Base-by-base conservation (phyloP, 352 stramenopile species). In the Phytophthora tentaculata region DNA sequence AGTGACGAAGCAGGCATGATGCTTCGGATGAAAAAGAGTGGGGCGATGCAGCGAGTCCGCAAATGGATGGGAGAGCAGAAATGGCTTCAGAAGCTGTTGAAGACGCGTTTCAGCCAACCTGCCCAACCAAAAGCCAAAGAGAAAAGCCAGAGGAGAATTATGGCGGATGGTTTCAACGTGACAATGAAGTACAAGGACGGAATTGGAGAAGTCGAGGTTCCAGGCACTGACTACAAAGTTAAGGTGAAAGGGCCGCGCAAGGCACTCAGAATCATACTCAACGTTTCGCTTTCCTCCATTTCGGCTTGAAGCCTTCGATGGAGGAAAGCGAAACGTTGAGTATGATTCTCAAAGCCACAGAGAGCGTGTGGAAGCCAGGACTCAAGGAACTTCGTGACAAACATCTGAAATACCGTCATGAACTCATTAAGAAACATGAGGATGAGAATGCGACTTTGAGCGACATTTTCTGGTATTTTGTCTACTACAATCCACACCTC, bases 391-490 rank as follows among this genome's bases (percentile, higher is more conserved):
- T 52, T 52, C 45, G 23, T 19, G 20, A 28, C 12, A 28, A 52
- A 12, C 16, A 52, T 52, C 45, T 14, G 16, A 29, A 52, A 16
- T 52, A 52, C 5, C 48, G 48, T 7, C 48, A 22, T 16, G 14
- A 37, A 41, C 17, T 54, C 44, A 50, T 50, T 28, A n/a, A 28
- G 10, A 54, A 39, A 14, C 14, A 39, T 14, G 26, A 37, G 7
- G 16, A 54, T 14, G 23, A 37, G 14, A 54, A 54, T 22, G 23
- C 24, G 2, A 17, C 24, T 24, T 28, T 54, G 23, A 57, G 51
- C 26, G 51, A 57, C 28, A 22, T 9, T 5, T 57, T 57, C 35
- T 57, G 51, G 51, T 57, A 48, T 20, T 57, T 57, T 29, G 51
- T 57, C 19, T 57, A 57, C 32, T 29, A 57, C 32, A 57, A 57